Evolutionary conservation across 495 filamentous ascomycete species (phyloP), one percentile per base, ranked within the genome.

Genomic region (Pseudomonodictys pantanalensis): DNA sequence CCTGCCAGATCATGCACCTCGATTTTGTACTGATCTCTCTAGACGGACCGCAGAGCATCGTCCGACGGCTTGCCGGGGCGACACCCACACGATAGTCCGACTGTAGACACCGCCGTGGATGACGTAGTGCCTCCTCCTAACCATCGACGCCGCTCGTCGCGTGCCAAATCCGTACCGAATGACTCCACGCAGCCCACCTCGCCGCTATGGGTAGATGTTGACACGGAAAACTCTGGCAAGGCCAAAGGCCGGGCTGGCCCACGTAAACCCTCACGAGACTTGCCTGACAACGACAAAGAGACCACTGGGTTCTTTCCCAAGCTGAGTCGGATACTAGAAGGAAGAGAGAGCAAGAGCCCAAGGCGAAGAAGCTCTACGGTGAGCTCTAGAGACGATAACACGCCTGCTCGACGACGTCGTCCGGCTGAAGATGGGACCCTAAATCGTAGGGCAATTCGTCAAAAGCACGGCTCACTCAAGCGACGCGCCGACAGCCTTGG

Each of bases 271-370:
- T 52, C 52, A 22, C 26, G 48, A 28, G 46, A 52, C 8, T n/a
- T 41, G 23, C 15, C 11, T 6, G 55, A 41, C 25, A 35, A 12
- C 52, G 51, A 54, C 18, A 52, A 56, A 44, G 60, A 56, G 30
- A 55, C 41, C 6, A 32, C 35, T n/a, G 58, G 54, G 9, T 71
- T 67, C 55, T 61, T 72, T 20, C 68, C 72, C 24, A 68, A 62
- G 29, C 65, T 74, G n/a, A 60, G 54, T 43, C 63, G 64, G 33
- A 72, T 74, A 59, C 55, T 69, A 25, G 72, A 74, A 52, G 47
- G 51, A 1, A 65, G 53, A 30, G 70, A 72, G 52, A 58, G 30
- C 52, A 63, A 52, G 42, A 38, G n/a, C 24, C 25, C 50, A 8
- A 24, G 51, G 39, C 43, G 52, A 30, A 35, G 50, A 29, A 58